Evolutionary conservation across 1,139 yeast genomes (phyloP), one percentile per base, ranked within the genome.

Genomic region (Chernovozyma sophiae-reginae): DNA sequence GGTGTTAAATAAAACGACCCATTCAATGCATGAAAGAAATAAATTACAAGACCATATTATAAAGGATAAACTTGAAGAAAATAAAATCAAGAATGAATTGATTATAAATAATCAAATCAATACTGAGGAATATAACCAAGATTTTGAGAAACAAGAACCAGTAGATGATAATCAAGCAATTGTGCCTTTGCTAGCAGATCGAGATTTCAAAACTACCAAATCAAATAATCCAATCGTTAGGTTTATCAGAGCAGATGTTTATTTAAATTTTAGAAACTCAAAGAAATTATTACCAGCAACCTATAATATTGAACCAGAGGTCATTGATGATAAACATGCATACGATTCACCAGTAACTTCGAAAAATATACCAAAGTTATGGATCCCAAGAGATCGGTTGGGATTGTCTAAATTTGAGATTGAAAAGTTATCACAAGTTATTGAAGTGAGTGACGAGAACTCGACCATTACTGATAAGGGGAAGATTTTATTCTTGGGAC

Each of bases 381-480:
- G 98, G 98, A 76, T 92, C 47, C 95, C 97, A 6, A 69, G 70
- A 41, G 98, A 92, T 60, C 79, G 85, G 6, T 75, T 78, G 72
- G 97, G 97, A 0, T 73, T 86, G 53, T 81, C 95, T 3, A 61
- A 72, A 2, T 56, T 53, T 15, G 79, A 85, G 49, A 74, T 84
- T 11, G 72, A 69, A 32, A 65, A 72, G 34, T 67, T 79, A 36
- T 51, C 62, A 24, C 65, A 63, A 3, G 60, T 70, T 12, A 58
- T 66, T 26, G 65, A 68, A 16, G 79, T 83, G 33, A 68, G 77
- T 38, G 94, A 86, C 52, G 78, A 73, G 30, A 81, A 85, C 48
- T 77, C 96, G 1, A 63, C 66, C 12, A 71, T 87, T 40, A 67
- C 72, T 48, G 81, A 77, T 25, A 73, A 75, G 53, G 89, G 84